A percentile compares a stretch with the other conserved stretches of the same genome.
Evolutionary conservation across 768 basidiomycete genomes (phyloP).

Genomic region (Russula griseocarnosa): DNA sequence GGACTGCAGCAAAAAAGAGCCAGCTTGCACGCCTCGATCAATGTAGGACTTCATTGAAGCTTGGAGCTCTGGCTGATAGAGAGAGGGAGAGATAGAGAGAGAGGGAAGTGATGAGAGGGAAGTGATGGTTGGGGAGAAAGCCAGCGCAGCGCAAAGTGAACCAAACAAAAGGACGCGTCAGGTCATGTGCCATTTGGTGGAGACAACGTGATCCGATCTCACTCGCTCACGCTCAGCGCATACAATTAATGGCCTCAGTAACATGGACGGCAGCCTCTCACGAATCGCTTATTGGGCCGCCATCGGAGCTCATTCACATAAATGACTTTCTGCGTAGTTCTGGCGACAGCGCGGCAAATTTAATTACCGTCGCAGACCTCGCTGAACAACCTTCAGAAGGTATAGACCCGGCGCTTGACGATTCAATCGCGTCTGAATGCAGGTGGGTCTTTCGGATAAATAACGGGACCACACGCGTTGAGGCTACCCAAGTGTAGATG

Average conservation of each 20-base stretch:
- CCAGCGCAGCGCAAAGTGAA: background rate
- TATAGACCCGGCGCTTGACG: slow-evolving; percentile 2
- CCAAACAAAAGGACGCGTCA: slow-evolving; percentile 20
- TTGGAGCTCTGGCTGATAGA: background rate
- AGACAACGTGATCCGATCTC: slow-evolving; percentile 7
- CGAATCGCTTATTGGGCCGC: slow-evolving; percentile 29
- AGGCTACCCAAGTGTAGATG: slow-evolving; percentile 44
- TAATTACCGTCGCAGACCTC: background rate
- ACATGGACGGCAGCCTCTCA: slow-evolving; percentile 22
- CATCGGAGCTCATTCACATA: slow-evolving; percentile 35
- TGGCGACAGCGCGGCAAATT: slow-evolving; percentile 7
- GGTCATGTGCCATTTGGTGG: slow-evolving; percentile 13
- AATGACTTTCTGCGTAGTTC: slow-evolving; percentile 31
- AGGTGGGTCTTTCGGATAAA: slow-evolving; percentile 31
- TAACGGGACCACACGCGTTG: slow-evolving; percentile 7
- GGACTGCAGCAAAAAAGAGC: slow-evolving; percentile 5
- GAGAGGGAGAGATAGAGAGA: no score
- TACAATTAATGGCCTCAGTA: background rate
- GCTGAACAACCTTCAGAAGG: slow-evolving; percentile 15
- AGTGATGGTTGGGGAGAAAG: slow-evolving; percentile 8
- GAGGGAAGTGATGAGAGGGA: no score
- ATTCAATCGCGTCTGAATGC: slow-evolving; percentile 36
- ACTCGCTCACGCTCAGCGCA: background rate
- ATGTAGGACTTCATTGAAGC: slow-evolving; percentile 18
- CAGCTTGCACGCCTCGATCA: slow-evolving; percentile 28